Evolutionary conservation across 805 yeast genomes (phyloP).

Genomic region (Saccharomyces jurei): DNA sequence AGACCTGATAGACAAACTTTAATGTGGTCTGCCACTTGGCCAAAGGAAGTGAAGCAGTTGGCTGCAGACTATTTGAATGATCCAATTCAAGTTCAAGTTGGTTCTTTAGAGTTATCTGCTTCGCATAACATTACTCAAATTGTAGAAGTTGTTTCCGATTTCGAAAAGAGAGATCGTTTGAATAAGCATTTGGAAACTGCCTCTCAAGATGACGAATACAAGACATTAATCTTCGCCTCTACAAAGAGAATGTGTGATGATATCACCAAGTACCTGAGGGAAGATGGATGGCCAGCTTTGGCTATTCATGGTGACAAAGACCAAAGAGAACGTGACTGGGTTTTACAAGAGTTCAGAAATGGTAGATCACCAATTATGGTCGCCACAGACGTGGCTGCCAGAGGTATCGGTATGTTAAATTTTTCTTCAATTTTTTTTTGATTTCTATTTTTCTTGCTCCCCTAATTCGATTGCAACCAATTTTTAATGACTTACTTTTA

Average conservation of each 20-base stretch:
- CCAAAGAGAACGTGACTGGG: conserved; percentile 99
- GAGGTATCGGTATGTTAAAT: conserved; percentile 93
- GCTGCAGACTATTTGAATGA: conserved; percentile 87
- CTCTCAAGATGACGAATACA: conserved; percentile 60
- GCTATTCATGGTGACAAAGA: conserved; percentile 98
- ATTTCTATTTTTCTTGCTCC: conserved; percentile 1
- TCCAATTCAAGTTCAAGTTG: conserved; percentile 93
- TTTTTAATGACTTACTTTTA: background rate
- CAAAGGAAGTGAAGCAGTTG: conserved; percentile 90
- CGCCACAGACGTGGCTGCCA: conserved; percentile 98
- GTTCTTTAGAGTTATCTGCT: conserved; percentile 92
- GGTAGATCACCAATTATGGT: conserved; percentile 96
- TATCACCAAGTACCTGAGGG: conserved; percentile 80
- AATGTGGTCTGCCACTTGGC: conserved; percentile 99
- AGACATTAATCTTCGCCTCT: conserved; percentile 85
- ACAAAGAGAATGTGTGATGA: conserved; percentile 98
- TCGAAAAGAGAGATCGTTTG: conserved; percentile 89
- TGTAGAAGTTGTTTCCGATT: conserved; percentile 85
- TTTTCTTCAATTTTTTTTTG: conserved; percentile 9
- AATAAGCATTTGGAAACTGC: conserved; percentile 76
- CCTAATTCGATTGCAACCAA: conserved; percentile 7
- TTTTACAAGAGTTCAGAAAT: conserved; percentile 78
- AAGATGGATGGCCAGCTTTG: conserved; percentile 97
- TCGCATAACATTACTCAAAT: conserved; percentile 92
- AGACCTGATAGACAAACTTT: conserved; percentile 99